Conservation (phyloP, 2,329 filamentous ascomycete genomes). For the Botrytis hyacinthi region DNA sequence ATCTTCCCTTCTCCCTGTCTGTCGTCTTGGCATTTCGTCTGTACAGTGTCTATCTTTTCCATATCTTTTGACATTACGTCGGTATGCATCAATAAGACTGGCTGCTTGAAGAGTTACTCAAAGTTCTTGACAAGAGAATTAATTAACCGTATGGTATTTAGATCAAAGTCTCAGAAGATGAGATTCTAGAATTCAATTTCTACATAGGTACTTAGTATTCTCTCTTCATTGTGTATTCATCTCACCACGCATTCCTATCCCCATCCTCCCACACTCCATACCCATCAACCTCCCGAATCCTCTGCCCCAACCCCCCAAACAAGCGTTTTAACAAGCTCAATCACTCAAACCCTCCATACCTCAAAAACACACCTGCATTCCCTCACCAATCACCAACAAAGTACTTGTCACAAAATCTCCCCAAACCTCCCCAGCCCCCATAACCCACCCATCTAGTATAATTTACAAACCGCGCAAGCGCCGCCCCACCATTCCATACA, state of each 20-base stretch:
- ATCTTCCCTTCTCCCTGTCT: not conserved
- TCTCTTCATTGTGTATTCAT: not conserved
- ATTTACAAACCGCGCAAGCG: too few relatives aligned
- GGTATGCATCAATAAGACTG: not conserved
- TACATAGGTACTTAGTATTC: not conserved
- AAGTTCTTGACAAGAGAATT: not conserved
- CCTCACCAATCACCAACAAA: not conserved
- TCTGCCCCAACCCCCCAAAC: not conserved
- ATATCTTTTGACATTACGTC: not conserved
- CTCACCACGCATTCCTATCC: too few relatives aligned
- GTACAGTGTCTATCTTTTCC: not conserved
- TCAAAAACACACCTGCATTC: not conserved
- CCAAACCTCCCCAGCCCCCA: not conserved
- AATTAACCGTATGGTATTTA: too few relatives aligned
- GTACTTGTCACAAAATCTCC: too few relatives aligned
- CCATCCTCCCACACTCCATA: not conserved
- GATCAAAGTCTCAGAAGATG: not conserved
- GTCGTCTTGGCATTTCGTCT: not conserved
- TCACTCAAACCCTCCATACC: not conserved
- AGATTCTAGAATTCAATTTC: not conserved
- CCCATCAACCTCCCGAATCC: not conserved
- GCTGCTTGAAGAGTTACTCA: too few relatives aligned
- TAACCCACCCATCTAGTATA: not conserved
- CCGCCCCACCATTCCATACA: too few relatives aligned
- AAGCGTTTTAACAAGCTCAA: conserved; percentile 8